Percentiles rank a stretch among this genome's conserved stretches.
These are phyloP conservation scores for Penicillium sp. DNA, from an alignment of 2,329 filamentous ascomycete genomes.

Conservation along the genomic window DNA sequence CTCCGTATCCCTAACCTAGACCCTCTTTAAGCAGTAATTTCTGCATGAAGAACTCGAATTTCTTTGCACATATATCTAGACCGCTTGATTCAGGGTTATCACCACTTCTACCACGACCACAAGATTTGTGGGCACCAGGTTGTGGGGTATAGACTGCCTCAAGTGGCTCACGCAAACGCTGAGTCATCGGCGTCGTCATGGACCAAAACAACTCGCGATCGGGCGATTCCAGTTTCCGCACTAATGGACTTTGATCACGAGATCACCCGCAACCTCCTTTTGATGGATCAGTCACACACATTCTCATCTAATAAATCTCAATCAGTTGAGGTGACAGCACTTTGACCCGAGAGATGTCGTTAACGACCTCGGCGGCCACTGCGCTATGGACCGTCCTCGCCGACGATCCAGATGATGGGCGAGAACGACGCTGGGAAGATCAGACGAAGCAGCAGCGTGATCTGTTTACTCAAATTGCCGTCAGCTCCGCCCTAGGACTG, in stretches of 20 bases:
- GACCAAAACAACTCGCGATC: constrained; percentile 3
- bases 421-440: constrained; percentile 27
- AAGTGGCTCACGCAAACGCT: not conserved
- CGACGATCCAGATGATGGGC: constrained; percentile 16
- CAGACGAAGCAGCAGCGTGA: constrained; percentile 38
- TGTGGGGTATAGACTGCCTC: too few species aligned
- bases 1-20: too few species aligned
- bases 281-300: constrained; percentile 2
- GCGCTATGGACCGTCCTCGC: constrained; percentile 21
- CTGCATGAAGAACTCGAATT: too few species aligned
- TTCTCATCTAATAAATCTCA: not conserved
- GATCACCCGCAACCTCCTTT: not conserved
- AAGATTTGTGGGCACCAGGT: too few species aligned
- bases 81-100: too few species aligned
- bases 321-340: not conserved
- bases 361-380: constrained; percentile 27
- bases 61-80: too few species aligned
- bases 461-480: constrained; percentile 44
- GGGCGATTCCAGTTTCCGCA: not conserved
- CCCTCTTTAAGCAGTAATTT: too few species aligned
- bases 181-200: constrained; percentile 2
- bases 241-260: not conserved
- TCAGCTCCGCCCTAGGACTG: constrained; percentile 44
- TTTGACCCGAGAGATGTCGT: constrained; percentile 26
- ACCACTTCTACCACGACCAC: too few species aligned